These are phyloP conservation scores for Omphalotus olearius DNA, from an alignment of 1,284 basidiomycete genomes.

Conservation along the genomic window DNA sequence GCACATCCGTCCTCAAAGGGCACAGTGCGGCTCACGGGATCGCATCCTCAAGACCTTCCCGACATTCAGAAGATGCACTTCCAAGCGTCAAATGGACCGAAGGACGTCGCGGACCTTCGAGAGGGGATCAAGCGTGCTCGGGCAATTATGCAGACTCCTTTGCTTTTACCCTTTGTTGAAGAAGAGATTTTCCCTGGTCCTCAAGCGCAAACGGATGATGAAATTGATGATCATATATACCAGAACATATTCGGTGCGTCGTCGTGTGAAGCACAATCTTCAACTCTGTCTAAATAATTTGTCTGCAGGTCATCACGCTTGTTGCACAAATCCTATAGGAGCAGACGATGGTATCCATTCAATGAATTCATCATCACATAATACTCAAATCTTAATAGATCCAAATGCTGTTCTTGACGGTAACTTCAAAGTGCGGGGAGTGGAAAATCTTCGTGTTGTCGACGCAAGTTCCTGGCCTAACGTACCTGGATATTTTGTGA, in stretches of 20 bases:
- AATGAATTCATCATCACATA: not conserved
- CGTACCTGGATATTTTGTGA: conserved; percentile 28
- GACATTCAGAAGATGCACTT: conserved; percentile 27
- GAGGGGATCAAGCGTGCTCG: conserved; percentile 24
- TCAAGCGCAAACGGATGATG: conserved; percentile 21
- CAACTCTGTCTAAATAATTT: not conserved
- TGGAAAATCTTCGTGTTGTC: conserved; percentile 24
- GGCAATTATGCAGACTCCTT: conserved; percentile 18
- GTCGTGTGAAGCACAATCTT: not conserved
- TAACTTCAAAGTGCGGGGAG: conserved; percentile 25
- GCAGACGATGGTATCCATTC: conserved; percentile 20
- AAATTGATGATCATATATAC: conserved; percentile 21
- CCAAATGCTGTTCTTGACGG: conserved; percentile 26
- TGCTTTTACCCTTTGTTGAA: conserved; percentile 20
- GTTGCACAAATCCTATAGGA: conserved; percentile 28
- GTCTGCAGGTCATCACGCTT: conserved; percentile 26
- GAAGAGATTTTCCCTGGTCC: conserved; percentile 22
- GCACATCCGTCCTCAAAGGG: conserved; percentile 25
- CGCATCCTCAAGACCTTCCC: conserved; percentile 27
- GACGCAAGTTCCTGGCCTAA: conserved; percentile 27
- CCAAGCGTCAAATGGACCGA: conserved; percentile 20
- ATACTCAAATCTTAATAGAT: conserved; percentile 15
- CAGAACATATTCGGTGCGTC: conserved; percentile 23
- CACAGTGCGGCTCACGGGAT: conserved; percentile 24
- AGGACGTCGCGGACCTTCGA: conserved; percentile 23